Percentiles rank a stretch among this genome's conserved stretches.
phyloP scores from a whole-genome alignment of 2,329 filamentous ascomycete genomes.

The Botrytis galanthina region DNA sequence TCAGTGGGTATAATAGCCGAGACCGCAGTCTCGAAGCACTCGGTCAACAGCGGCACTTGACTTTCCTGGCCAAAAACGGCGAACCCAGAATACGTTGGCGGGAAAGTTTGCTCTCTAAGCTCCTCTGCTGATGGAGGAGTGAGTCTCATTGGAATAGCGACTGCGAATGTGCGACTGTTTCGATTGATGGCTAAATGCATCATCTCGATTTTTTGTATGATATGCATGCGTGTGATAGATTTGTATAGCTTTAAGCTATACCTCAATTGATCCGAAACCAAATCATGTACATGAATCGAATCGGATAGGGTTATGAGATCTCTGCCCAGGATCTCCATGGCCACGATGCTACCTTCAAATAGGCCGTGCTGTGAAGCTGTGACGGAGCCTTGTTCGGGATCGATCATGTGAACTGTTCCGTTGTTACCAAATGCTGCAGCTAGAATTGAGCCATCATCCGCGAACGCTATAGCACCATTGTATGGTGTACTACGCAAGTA shows the following conservation, averaged over 20 bases:
- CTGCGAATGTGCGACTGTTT: slow-evolving; percentile 62
- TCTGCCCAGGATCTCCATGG: slow-evolving; percentile 69
- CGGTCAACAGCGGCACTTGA: slow-evolving; percentile 57
- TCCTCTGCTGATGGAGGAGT: slow-evolving; percentile 16
- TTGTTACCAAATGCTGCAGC: slow-evolving; percentile 62
- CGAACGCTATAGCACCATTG: slow-evolving; percentile 70
- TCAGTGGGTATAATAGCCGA: slow-evolving; percentile 65
- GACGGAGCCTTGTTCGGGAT: slow-evolving; percentile 66
- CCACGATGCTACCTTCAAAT: slow-evolving; percentile 62
- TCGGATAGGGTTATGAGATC: slow-evolving; percentile 74
- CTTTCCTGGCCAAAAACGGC: slow-evolving; percentile 65
- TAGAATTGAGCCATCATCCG: slow-evolving; percentile 80
- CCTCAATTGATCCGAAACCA: slow-evolving; percentile 72
- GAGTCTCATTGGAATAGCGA: slow-evolving; percentile 48
- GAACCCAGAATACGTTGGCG: slow-evolving; percentile 50
- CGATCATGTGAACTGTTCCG: slow-evolving; percentile 71
- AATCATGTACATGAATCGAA: slow-evolving; percentile 75
- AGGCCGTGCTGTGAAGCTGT: slow-evolving; percentile 66
- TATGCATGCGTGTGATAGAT: slow-evolving; percentile 38
- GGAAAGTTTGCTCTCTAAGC: slow-evolving; percentile 37
- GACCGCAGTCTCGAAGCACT: slow-evolving; percentile 56
- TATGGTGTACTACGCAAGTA: slow-evolving; percentile 5
- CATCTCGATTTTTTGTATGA: slow-evolving; percentile 45
- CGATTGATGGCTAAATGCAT: slow-evolving; percentile 71
- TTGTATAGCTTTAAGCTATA: slow-evolving; percentile 61